These are phyloP conservation scores for Wallacemonas sp. DNA, from an alignment of 208 protist genomes.

Conservation along the genomic window DNA sequence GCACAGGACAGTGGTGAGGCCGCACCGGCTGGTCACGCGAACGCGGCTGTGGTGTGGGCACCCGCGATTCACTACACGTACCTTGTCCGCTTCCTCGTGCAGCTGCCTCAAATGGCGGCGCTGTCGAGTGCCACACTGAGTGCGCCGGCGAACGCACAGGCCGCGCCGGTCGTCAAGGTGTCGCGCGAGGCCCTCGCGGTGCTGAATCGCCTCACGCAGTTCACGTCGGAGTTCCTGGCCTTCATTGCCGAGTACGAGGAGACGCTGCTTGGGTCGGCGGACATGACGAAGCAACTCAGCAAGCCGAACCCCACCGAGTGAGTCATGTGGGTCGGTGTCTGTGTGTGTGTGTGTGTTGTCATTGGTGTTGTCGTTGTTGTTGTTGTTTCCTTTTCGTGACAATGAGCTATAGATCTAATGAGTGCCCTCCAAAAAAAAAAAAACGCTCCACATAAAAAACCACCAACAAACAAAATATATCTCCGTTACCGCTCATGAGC, in stretches of 20 bases:
- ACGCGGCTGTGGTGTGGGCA: constrained; percentile 20
- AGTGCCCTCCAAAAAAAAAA: neutral
- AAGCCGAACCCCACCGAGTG: neutral
- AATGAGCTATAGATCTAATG: neutral
- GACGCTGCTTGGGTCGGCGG: constrained; percentile 15
- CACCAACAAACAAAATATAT: no score
- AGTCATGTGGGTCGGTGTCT: neutral
- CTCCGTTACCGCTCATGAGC: no score
- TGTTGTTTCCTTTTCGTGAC: neutral
- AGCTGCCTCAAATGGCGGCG: constrained; percentile 79
- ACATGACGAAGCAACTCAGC: neutral
- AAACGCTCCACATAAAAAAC: constrained; percentile 1
- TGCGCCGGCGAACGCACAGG: constrained; percentile 7
- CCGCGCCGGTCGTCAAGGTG: constrained; percentile 36
- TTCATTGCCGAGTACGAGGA: constrained; percentile 64
- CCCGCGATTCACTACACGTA: constrained; percentile 63
- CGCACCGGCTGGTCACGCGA: neutral
- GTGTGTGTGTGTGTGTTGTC: constrained; percentile 9
- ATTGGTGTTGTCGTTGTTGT: constrained; percentile 8
- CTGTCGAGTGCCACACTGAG: constrained; percentile 52
- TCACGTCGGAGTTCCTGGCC: constrained; percentile 68
- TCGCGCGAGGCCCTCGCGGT: constrained; percentile 47
- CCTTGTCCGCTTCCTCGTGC: constrained; percentile 79
- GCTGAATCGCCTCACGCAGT: constrained; percentile 60
- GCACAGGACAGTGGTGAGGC: neutral